Evolutionary conservation across 164 flowering plant species (phyloP).

Genomic region (Magnolia changhungtana): DNA sequence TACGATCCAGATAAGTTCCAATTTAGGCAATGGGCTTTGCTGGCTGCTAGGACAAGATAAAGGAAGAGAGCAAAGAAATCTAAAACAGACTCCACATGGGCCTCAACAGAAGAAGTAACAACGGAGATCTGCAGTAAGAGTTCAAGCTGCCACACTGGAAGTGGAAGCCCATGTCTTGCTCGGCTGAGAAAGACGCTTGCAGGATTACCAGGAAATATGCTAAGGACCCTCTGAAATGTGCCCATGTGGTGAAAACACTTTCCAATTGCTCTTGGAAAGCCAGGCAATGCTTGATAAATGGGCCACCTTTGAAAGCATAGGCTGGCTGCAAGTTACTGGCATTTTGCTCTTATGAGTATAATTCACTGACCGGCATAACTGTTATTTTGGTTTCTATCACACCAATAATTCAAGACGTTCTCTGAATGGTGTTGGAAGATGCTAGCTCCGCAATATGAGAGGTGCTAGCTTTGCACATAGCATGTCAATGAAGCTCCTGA

Average conservation of each 20-base stretch:
- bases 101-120: slow-evolving; percentile 56
- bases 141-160: slow-evolving; percentile 77
- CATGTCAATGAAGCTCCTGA: too few relatives aligned
- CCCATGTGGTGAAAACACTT: slow-evolving; percentile 37
- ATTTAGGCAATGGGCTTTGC: slow-evolving; percentile 54
- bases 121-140: slow-evolving; percentile 84
- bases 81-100: slow-evolving; percentile 11
- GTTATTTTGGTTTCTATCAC: neutral
- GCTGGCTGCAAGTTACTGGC: neutral
- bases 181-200: slow-evolving; percentile 50
- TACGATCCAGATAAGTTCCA: slow-evolving; percentile 31
- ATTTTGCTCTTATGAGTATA: neutral
- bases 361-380: neutral
- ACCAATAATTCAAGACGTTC: neutral
- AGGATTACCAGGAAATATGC: slow-evolving; percentile 66
- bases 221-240: slow-evolving; percentile 70
- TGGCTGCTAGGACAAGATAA: slow-evolving; percentile 37
- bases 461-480: too few relatives aligned
- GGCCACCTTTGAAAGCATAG: neutral
- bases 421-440: too few relatives aligned
- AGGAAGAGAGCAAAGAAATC: slow-evolving; percentile 26
- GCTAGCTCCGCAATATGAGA: too few relatives aligned
- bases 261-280: slow-evolving; percentile 64
- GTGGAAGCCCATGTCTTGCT: slow-evolving; percentile 72
- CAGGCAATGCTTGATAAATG: slow-evolving; percentile 38